Evolutionary conservation across 148 eudicot genomes (phyloP).

Genomic region (Camellia lanceoleosa): DNA sequence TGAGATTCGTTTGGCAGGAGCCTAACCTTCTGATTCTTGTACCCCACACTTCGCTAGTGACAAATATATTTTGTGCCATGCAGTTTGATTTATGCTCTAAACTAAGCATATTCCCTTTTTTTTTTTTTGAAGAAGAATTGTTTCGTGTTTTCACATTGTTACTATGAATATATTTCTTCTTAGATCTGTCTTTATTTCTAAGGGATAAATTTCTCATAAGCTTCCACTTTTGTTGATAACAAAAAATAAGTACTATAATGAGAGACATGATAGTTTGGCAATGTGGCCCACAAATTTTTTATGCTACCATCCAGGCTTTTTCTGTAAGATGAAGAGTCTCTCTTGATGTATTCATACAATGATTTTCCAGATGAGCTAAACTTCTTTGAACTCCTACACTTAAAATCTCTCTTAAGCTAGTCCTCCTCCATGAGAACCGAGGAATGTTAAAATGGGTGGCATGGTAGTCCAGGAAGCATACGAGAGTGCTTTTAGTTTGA

Average conservation of each 20-base stretch:
- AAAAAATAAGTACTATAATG: neutral
- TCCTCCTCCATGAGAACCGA: neutral
- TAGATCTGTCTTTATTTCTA: neutral
- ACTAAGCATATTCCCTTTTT: neutral
- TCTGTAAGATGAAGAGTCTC: conserved; percentile 9
- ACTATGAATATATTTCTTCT: neutral
- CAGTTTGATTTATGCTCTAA: neutral
- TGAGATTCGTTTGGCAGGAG: conserved; percentile 1
- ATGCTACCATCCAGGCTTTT: neutral
- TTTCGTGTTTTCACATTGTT: neutral
- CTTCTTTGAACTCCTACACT: neutral
- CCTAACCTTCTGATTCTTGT: neutral
- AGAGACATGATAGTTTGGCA: neutral
- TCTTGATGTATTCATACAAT: neutral
- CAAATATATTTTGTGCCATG: neutral
- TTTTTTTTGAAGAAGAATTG: neutral
- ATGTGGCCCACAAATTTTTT: neutral
- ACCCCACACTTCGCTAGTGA: neutral
- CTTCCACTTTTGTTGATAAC: neutral
- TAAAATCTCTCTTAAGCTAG: neutral
- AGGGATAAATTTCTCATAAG: neutral
- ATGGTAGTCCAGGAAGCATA: neutral
- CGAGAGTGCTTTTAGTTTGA: neutral
- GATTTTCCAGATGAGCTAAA: neutral
- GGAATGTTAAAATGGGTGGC: neutral